Percentiles rank a stretch among this genome's conserved stretches.
Conservation (phyloP, 2,329 filamentous ascomycete species). For the Drechslerella dactyloides region DNA sequence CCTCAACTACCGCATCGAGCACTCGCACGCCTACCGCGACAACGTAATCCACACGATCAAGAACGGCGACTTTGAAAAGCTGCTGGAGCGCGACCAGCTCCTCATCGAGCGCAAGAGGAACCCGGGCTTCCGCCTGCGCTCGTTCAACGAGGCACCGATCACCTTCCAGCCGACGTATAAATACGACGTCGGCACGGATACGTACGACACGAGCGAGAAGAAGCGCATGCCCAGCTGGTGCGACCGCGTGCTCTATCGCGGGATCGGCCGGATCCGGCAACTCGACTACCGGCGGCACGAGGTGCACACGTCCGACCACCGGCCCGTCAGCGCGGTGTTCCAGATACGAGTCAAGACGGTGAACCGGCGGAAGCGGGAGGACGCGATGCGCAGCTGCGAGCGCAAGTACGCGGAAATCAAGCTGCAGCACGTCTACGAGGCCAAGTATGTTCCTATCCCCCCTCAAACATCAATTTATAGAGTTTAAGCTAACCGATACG, state of each 20-base stretch:
- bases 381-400: conserved; percentile 75
- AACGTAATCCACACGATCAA: conserved; percentile 86
- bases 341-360: conserved; percentile 84
- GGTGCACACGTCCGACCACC: conserved; percentile 86
- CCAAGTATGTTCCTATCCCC: conserved; percentile 67
- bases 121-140: conserved; percentile 82
- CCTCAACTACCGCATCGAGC: conserved; percentile 97
- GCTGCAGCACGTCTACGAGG: conserved; percentile 70
- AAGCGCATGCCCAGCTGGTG: conserved; percentile 95
- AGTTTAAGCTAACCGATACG: conserved; percentile 18
- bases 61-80: conserved; percentile 78
- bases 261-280: conserved; percentile 80
- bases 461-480: conserved; percentile 9
- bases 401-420: conserved; percentile 76
- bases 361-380: conserved; percentile 68
- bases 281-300: conserved; percentile 88
- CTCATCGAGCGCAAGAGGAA: conserved; percentile 88
- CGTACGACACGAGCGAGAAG: conserved; percentile 94
- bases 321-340: conserved; percentile 87
- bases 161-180: conserved; percentile 97
- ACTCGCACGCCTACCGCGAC: conserved; percentile 80
- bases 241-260: conserved; percentile 86
- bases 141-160: conserved; percentile 89
- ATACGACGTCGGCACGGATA: conserved; percentile 94
- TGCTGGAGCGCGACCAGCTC: conserved; percentile 91